A percentile compares a stretch with the other conserved stretches of the same genome.
Conservation (phyloP, 23 red algal species). For the Agarophyton chilense region DNA sequence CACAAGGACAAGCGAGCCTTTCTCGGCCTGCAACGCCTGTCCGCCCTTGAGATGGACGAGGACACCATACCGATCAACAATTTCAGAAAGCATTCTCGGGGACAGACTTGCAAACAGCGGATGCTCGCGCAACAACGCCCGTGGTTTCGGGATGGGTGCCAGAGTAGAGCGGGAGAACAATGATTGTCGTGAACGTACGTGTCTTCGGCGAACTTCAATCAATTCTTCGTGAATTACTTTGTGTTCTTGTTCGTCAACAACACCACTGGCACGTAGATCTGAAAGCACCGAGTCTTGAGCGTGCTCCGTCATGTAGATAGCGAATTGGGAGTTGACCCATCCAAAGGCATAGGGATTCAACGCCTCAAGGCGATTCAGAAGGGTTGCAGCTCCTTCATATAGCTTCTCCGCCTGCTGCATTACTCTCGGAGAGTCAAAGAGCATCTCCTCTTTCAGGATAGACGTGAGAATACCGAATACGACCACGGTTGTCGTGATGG, state of each 20-base stretch:
- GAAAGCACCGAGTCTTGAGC: conserved; percentile 46
- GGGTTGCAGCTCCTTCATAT: conserved; percentile 54
- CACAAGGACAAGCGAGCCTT: conserved; percentile 51
- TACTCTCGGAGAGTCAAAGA: conserved; percentile 51
- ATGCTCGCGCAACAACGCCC: conserved; percentile 22
- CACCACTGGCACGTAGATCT: conserved; percentile 51
- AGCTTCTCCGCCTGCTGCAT: conserved; percentile 49
- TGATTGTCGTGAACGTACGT: conserved; percentile 35
- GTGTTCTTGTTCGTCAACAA: conserved; percentile 60
- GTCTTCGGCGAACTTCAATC: conserved; percentile 45
- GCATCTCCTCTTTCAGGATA: conserved; percentile 65
- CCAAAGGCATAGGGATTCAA: conserved; percentile 50
- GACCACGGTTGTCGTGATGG: conserved; percentile 46
- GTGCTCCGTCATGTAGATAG: conserved; percentile 36
- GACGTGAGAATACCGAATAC: conserved; percentile 47
- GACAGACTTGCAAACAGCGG: conserved; percentile 47
- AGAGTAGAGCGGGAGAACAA: conserved; percentile 24
- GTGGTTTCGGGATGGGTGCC: conserved; percentile 44
- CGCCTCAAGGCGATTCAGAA: conserved; percentile 64
- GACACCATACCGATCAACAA: conserved; percentile 50
- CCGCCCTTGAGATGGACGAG: conserved; percentile 42
- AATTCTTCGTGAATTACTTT: conserved; percentile 62
- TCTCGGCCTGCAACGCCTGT: conserved; percentile 37
- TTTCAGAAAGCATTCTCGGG: conserved; percentile 19
- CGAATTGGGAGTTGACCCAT: conserved; percentile 65